Evolutionary conservation across 345 rosid genomes (phyloP), one percentile per base, ranked within the genome.

Genomic region (Nasturtium officinale): DNA sequence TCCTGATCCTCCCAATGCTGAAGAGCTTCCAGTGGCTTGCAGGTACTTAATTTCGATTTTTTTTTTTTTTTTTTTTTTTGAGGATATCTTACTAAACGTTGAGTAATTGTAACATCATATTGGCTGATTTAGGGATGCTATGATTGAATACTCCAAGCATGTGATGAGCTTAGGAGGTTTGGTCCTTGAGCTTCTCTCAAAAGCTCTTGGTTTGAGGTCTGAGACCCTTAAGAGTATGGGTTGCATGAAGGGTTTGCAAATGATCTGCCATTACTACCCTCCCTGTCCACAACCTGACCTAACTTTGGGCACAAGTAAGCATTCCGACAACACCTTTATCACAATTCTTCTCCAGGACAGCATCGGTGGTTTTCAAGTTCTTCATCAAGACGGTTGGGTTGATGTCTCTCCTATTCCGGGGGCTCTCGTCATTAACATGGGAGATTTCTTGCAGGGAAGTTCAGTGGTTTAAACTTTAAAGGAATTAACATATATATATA

Each of bases 201-300:
- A 82, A 73, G 83, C 86, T 28, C 73, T 83, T 38, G 79, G 86
- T 20, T 68, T 81, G 3, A 61, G 48, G 3, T 61, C 78, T 0
- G 73, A 55, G 7, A 64, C 0, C 47, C 75, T 85, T 12, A 75
- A 81, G 20, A 71, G 46, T 13, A 69, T 54, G 67, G 83, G 47
- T n/a, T 66, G 76, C 35, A 64, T 73, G 13, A 74, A 83, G 42
- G 65, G 67, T 21, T 21, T 74, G 51, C 35, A 38, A 15, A 5
- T 77, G 13, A 1, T 66, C 4, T 46, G 83, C 25, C 84, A 84
- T 43, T 84, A 84, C 20, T 78, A 76, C 33, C 84, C 83, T 5
- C 33, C 77, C 2, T 85, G 88, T 55, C 88, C 88, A 2, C 73
- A 85, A 70, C 88, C 84, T 28, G 82, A 82, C 7, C 35, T 82